phyloP scores from a whole-genome alignment of 805 yeast species.

The Nakazawaea sp. region DNA sequence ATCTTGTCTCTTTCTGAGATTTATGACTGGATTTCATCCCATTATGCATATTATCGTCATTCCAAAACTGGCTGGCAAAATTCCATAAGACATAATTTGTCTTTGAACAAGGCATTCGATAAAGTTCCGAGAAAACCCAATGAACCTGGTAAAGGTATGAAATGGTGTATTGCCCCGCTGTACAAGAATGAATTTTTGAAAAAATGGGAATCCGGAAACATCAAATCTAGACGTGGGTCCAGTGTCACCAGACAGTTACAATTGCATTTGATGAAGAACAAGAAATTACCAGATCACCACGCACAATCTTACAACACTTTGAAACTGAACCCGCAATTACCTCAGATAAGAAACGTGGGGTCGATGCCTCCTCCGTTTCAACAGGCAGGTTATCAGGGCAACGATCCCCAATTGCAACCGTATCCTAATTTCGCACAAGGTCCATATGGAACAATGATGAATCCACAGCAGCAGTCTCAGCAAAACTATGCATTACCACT shows the following conservation, averaged over 20 bases:
- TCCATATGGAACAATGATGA: neutral
- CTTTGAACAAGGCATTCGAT: slow-evolving; percentile 94
- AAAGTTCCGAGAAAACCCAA: slow-evolving; percentile 92
- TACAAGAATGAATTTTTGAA: slow-evolving; percentile 79
- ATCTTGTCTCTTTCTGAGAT: slow-evolving; percentile 87
- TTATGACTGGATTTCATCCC: slow-evolving; percentile 81
- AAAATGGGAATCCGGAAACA: slow-evolving; percentile 71
- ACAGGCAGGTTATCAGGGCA: neutral
- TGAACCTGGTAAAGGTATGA: slow-evolving; percentile 99
- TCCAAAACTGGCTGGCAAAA: slow-evolving; percentile 98
- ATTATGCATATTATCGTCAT: slow-evolving; percentile 86
- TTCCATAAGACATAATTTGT: slow-evolving; percentile 90
- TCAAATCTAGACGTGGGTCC: slow-evolving; percentile 73
- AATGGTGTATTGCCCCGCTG: slow-evolving; percentile 90
- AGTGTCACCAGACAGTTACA: slow-evolving; percentile 77
- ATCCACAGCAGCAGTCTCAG: neutral
- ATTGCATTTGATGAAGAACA: slow-evolving; percentile 59
- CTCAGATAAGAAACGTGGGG: slow-evolving; percentile 6
- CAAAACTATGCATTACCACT: slow-evolving; percentile 3
- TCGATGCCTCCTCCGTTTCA: slow-evolving; percentile 6
- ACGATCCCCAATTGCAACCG: neutral
- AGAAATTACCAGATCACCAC: slow-evolving; percentile 36
- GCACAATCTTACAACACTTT: slow-evolving; percentile 3
- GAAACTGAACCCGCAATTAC: slow-evolving; percentile 7
- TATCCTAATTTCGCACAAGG: neutral